Conservation (phyloP, 164 flowering plant species). For the grape (Vitis vinifera) region DNA sequence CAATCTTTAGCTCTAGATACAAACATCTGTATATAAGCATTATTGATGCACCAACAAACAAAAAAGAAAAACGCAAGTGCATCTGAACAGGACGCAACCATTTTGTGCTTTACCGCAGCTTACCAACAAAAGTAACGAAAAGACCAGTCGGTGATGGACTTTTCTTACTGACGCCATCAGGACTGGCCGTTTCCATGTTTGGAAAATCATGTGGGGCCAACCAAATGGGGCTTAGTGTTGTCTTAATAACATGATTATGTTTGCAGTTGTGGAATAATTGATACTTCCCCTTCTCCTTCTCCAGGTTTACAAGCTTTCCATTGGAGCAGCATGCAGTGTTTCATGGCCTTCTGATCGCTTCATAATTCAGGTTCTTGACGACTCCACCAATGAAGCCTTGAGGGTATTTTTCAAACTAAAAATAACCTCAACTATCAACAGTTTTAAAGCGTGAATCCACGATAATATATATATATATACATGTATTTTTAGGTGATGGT, state of each 20-base stretch:
- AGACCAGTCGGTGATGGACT: neutral
- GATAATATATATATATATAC: too few relatives aligned
- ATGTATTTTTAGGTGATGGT: constrained; percentile 46
- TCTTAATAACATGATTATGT: too few relatives aligned
- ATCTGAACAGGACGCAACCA: too few relatives aligned
- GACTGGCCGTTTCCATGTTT: too few relatives aligned
- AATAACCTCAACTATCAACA: neutral
- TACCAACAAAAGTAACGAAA: neutral
- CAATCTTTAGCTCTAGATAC: too few relatives aligned
- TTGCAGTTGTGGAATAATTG: too few relatives aligned
- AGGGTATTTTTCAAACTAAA: constrained; percentile 30
- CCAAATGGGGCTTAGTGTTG: too few relatives aligned
- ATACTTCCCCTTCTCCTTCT: neutral
- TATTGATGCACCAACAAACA: too few relatives aligned
- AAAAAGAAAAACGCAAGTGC: too few relatives aligned
- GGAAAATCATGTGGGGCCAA: too few relatives aligned
- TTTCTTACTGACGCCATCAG: too few relatives aligned
- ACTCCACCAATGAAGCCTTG: constrained; percentile 50
- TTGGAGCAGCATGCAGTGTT: constrained; percentile 61
- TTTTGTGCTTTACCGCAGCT: neutral
- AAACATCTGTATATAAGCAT: too few relatives aligned
- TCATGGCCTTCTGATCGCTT: constrained; percentile 64
- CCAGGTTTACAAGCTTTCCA: constrained; percentile 67
- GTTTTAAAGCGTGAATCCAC: neutral
- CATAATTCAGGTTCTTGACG: constrained; percentile 71